These are phyloP conservation scores for Fagopyrum homotropicum DNA, from an alignment of 148 eudicot species.

Conservation along the genomic window DNA sequence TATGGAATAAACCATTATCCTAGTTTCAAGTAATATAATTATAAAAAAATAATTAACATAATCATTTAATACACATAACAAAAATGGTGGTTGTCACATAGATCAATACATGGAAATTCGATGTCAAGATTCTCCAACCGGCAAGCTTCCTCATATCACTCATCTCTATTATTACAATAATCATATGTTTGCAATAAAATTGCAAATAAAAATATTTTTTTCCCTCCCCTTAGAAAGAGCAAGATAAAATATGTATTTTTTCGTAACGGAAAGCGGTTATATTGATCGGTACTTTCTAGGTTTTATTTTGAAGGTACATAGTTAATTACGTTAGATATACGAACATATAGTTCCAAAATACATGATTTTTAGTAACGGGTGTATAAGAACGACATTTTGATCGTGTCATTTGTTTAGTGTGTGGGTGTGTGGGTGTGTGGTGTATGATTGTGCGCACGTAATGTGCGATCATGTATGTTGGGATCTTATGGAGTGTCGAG, in stretches of 20 bases:
- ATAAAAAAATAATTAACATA: not conserved
- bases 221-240: not conserved
- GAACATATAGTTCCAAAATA: no score
- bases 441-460: no score
- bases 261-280: no score
- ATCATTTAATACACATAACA: not conserved
- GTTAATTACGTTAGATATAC: no score
- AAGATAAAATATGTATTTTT: not conserved
- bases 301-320: no score
- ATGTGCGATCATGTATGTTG: no score
- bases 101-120: constrained; percentile 3
- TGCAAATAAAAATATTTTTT: not conserved
- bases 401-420: no score
- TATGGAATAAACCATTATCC: not conserved
- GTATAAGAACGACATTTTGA: no score
- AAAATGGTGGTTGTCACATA: not conserved
- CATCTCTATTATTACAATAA: not conserved
- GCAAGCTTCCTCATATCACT: not conserved
- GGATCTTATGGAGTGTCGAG: no score
- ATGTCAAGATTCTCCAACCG: constrained; percentile 12
- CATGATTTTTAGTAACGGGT: no score
- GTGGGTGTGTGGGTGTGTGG: no score
- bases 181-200: not conserved
- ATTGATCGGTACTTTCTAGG: no score
- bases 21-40: not conserved